Base-by-base conservation (phyloP, 2,329 filamentous ascomycete genomes). In the Aspergillus sp. region DNA sequence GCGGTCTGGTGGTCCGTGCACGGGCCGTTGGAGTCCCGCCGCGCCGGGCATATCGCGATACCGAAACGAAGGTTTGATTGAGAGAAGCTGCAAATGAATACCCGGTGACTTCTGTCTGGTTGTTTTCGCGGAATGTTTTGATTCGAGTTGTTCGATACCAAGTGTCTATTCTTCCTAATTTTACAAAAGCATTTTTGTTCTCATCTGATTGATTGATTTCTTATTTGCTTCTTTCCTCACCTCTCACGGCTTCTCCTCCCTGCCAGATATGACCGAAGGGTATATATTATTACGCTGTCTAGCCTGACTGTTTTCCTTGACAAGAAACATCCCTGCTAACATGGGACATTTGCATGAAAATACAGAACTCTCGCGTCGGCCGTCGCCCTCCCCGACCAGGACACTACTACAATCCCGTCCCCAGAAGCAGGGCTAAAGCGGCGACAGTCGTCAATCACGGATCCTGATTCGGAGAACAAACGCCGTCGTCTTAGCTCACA, bases 391-490 rank as follows among this genome's bases (percentile, higher is more conserved):
- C 84, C 84, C 36, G 82, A 84, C 10, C 67, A 76, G 55, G 70
- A 72, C 15, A 8, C 66, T 13, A 13, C 12, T 13, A 13, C 12
- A 56, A 50, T 54, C 55, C 48, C 68, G 59, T 68, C 76, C 58
- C 75, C 73, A 54, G 71, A 71, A 63, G 62, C 69, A 60, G 70
- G 73, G 32, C 68, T 74, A 23, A 86, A 86, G 69, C 79, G 85
- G 65, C 78, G 84, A 63, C 80, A 84, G 67, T 85, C 84, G n/a
- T 84, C 83, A 8, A 67, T 75, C 12, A 77, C 80, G 2, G 81
- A 84, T 39, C 76, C 80, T n/a, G 74, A 77, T 48, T 67, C 73
- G 38, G 67, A 69, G 45, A 63, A n/a, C 58, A 88, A 88, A 74
- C 80, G 86, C 58, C 79, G 80, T 49, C 80, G 84, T 62, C 69